Conservation (phyloP, 345 rosid species). For the Rhodamnia rubescens region DNA sequence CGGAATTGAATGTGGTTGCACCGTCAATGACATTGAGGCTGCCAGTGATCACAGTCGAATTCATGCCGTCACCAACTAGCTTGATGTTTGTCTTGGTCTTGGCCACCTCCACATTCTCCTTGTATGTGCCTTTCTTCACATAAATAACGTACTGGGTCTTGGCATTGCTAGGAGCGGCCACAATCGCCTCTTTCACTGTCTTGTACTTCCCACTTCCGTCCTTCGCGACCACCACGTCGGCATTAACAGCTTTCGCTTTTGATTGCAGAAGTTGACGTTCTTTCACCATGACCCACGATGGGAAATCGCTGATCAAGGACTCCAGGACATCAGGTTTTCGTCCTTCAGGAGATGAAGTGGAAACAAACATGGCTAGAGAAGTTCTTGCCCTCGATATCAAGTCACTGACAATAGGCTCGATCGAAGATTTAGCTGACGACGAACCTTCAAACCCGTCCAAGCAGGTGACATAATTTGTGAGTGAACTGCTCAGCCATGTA, state of each 20-base stretch:
- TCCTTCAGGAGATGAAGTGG: constrained; percentile 10
- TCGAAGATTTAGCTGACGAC: constrained; percentile 1
- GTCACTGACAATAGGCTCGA: constrained; percentile 28
- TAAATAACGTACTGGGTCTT: constrained; percentile 45
- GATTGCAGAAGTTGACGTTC: constrained; percentile 38
- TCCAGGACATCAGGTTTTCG: neutral
- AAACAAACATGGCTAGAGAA: constrained; percentile 47
- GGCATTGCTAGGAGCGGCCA: constrained; percentile 50
- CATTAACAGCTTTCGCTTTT: constrained; percentile 24
- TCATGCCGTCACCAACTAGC: constrained; percentile 78
- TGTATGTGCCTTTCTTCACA: constrained; percentile 70
- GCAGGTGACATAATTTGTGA: constrained; percentile 81
- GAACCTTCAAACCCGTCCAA: constrained; percentile 37
- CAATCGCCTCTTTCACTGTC: constrained; percentile 63
- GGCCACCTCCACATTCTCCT: constrained; percentile 59
- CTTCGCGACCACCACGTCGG: constrained; percentile 62
- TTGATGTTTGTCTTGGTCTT: constrained; percentile 59
- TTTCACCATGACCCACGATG: constrained; percentile 44
- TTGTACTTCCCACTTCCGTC: constrained; percentile 76
- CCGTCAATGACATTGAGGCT: constrained; percentile 49
- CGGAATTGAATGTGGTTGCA: constrained; percentile 63
- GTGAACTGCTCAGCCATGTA: constrained; percentile 71
- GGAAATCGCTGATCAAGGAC: constrained; percentile 18
- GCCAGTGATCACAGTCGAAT: constrained; percentile 50
- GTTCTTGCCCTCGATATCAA: constrained; percentile 45